Evolutionary conservation across 805 yeast genomes (phyloP).

Genomic region (Maudiozyma serrabonitensis): DNA sequence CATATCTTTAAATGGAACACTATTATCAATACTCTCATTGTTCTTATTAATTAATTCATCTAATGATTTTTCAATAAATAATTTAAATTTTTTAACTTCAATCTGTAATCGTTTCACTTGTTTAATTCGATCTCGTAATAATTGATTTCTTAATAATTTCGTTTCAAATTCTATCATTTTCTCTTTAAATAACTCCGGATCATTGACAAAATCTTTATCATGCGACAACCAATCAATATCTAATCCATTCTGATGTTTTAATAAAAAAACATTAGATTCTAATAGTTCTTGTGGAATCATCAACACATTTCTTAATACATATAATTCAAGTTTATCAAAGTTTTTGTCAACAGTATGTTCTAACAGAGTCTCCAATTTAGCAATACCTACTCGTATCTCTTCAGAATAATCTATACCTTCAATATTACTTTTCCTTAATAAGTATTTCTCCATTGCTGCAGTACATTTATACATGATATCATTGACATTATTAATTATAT

Average conservation of each 20-base stretch:
- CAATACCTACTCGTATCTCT: conserved; percentile 71
- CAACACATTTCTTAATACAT: conserved; percentile 67
- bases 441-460: conserved; percentile 61
- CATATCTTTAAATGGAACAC: conserved; percentile 3
- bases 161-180: conserved; percentile 17
- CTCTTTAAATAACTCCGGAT: conserved; percentile 9
- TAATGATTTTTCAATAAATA: conserved; percentile 3
- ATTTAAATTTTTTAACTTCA: conserved; percentile 18
- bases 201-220: conserved; percentile 5
- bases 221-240: conserved; percentile 9
- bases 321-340: conserved; percentile 79
- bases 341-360: conserved; percentile 70
- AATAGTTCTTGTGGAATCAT: conserved; percentile 58
- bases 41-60: neutral
- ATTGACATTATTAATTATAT: conserved; percentile 79
- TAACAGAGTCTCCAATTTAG: conserved; percentile 63
- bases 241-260: conserved; percentile 60
- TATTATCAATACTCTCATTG: conserved; percentile 2
- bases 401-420: conserved; percentile 25
- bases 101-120: conserved; percentile 11
- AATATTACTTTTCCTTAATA: conserved; percentile 26
- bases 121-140: conserved; percentile 12
- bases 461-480: conserved; percentile 76
- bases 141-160: conserved; percentile 11
- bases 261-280: conserved; percentile 53